A percentile compares a stretch with the other conserved stretches of the same genome.
Evolutionary conservation across 306 rosid genomes (phyloP).

Genomic region (Senna tora): DNA sequence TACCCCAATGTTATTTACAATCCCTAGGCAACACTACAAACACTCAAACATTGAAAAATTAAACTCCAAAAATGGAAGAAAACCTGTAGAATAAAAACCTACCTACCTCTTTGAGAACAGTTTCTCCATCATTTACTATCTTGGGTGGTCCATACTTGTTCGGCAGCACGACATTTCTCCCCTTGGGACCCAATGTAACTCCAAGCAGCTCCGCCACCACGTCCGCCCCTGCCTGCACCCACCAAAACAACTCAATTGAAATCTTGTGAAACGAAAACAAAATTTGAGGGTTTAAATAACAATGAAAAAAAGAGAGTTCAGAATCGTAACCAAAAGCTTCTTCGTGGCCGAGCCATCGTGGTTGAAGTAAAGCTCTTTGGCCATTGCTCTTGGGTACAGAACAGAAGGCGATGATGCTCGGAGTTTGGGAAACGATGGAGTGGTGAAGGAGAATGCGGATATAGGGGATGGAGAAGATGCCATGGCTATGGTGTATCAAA

Average conservation of each 20-base stretch:
- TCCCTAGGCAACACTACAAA: neutral
- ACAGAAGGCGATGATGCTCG: conserved; percentile 43
- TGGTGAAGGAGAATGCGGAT: conserved; percentile 60
- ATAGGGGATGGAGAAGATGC: conserved; percentile 62
- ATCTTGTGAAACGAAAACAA: conserved; percentile 30
- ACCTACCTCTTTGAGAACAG: conserved; percentile 83
- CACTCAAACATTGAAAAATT: neutral
- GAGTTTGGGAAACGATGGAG: conserved; percentile 48
- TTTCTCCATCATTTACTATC: conserved; percentile 93
- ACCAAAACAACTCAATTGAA: conserved; percentile 28
- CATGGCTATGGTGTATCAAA: conserved; percentile 46
- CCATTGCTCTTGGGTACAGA: conserved; percentile 52
- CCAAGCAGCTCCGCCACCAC: conserved; percentile 86
- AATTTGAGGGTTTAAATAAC: neutral
- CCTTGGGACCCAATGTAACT: conserved; percentile 91
- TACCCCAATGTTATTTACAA: neutral
- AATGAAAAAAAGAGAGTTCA: conserved; percentile 2
- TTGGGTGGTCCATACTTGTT: conserved; percentile 93
- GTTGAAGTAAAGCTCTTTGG: conserved; percentile 80
- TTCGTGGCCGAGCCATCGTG: conserved; percentile 71
- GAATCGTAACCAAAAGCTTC: conserved; percentile 65
- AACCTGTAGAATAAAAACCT: neutral
- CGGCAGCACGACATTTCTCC: conserved; percentile 88
- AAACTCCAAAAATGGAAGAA: conserved; percentile 2
- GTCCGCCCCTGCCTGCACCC: conserved; percentile 81